These are phyloP conservation scores for Populus nigra DNA, from an alignment of 345 rosid species.

Conservation along the genomic window DNA sequence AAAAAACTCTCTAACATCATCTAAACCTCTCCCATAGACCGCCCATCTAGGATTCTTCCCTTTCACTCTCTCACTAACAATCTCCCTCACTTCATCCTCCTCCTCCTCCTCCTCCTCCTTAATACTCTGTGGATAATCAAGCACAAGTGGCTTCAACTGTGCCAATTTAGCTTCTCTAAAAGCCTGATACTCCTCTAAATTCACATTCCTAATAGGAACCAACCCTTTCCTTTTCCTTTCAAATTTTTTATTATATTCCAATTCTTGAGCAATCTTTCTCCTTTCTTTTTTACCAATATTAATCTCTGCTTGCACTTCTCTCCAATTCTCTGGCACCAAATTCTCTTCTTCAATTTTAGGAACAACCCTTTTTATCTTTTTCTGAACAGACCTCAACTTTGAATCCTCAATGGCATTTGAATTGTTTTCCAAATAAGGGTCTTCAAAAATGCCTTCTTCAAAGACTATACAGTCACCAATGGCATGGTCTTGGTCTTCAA, in stretches of 20 bases:
- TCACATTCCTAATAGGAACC: constrained; percentile 53
- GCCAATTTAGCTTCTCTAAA: constrained; percentile 62
- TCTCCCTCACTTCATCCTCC: constrained; percentile 10
- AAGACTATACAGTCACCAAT: constrained; percentile 91
- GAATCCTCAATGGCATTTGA: background rate
- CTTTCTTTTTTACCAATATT: constrained; percentile 78
- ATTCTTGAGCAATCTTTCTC: constrained; percentile 69
- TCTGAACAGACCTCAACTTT: background rate
- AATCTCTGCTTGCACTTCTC: constrained; percentile 71
- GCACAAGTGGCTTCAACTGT: constrained; percentile 61
- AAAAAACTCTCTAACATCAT: constrained; percentile 66
- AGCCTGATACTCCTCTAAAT: constrained; percentile 57
- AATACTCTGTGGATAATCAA: constrained; percentile 49
- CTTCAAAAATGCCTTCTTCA: constrained; percentile 85
- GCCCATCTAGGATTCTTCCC: constrained; percentile 93
- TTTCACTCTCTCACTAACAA: constrained; percentile 47
- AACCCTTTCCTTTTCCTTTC: constrained; percentile 66
- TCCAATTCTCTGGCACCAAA: constrained; percentile 87
- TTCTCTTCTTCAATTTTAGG: constrained; percentile 49
- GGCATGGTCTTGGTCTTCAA: constrained; percentile 44
- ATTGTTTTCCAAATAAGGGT: constrained; percentile 50
- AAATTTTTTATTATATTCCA: constrained; percentile 71
- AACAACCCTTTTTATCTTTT: constrained; percentile 16
- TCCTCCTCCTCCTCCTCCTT: constrained; percentile 38
- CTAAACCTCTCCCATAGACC: constrained; percentile 84